These are phyloP conservation scores for Chlamydomonas sp. DNA, from an alignment of 139 green algal species.

Conservation along the genomic window DNA sequence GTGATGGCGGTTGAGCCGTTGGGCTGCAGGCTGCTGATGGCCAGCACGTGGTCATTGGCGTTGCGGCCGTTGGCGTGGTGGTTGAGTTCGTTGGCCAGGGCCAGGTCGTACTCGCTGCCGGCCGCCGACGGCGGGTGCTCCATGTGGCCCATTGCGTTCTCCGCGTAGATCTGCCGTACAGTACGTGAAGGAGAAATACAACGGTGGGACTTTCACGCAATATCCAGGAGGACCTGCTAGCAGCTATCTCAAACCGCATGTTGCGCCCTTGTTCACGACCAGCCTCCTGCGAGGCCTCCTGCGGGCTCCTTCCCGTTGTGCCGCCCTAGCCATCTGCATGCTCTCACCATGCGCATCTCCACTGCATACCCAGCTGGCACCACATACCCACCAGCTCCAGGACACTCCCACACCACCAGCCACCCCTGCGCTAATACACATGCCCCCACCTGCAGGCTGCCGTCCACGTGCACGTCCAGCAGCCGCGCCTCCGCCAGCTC, in stretches of 20 bases:
- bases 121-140: conserved; percentile 11
- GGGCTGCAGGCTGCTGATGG: conserved; percentile 10
- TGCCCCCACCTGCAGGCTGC: conserved; percentile 77
- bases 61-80: conserved; percentile 8
- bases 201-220: too few species aligned
- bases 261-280: too few species aligned
- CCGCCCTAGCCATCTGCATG: too few species aligned
- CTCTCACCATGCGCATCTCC: too few species aligned
- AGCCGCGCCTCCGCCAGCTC: conserved; percentile 83
- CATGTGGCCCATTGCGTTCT: conserved; percentile 50
- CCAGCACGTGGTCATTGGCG: neutral
- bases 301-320: too few species aligned
- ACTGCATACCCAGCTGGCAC: too few species aligned
- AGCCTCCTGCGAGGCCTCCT: too few species aligned
- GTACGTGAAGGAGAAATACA: too few species aligned
- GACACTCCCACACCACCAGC: too few species aligned
- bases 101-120: neutral
- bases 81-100: neutral
- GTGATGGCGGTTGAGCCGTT: neutral
- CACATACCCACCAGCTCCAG: too few species aligned
- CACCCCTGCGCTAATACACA: neutral
- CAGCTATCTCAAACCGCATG: too few species aligned
- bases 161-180: conserved; percentile 17
- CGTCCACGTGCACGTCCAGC: conserved; percentile 74
- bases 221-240: too few species aligned